Evolutionary conservation across 129 eudicot species (phyloP).

Genomic region (Rutidosis leptorrhynchoides): DNA sequence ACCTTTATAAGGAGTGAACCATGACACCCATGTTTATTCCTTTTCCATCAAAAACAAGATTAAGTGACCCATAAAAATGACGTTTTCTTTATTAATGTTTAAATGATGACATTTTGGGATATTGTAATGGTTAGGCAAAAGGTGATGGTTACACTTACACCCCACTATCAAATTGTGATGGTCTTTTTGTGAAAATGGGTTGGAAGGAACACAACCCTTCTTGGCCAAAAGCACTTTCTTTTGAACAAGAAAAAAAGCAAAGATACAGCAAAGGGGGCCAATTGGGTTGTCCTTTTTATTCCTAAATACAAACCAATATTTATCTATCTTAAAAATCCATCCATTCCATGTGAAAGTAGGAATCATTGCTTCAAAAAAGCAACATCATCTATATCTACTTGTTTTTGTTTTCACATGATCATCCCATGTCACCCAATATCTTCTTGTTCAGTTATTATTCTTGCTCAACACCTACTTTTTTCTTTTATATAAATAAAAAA

Average conservation of each 20-base stretch:
- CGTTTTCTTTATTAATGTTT: conserved; percentile 6
- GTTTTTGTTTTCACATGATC: too few species aligned
- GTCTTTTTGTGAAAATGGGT: conserved; percentile 35
- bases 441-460: too few species aligned
- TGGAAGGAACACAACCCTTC: conserved; percentile 40
- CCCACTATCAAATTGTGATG: conserved; percentile 37
- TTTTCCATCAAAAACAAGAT: conserved; percentile 8
- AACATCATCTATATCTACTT: conserved; percentile 26
- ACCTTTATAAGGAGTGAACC: neutral
- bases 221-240: too few species aligned
- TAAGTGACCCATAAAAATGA: neutral
- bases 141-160: conserved; percentile 41
- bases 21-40: conserved; percentile 5
- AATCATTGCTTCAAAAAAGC: conserved; percentile 40
- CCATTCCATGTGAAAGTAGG: conserved; percentile 44
- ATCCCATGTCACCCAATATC: too few species aligned
- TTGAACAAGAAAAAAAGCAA: conserved; percentile 24
- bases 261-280: conserved; percentile 22
- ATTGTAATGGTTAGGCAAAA: conserved; percentile 35
- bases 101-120: conserved; percentile 21
- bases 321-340: conserved; percentile 36
- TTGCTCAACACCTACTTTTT: too few species aligned
- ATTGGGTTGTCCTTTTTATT: conserved; percentile 35
- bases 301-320: conserved; percentile 35
- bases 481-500: too few species aligned